Evolutionary conservation across 2,329 filamentous ascomycete genomes (phyloP).

Genomic region (Bipolaris oryzae): DNA sequence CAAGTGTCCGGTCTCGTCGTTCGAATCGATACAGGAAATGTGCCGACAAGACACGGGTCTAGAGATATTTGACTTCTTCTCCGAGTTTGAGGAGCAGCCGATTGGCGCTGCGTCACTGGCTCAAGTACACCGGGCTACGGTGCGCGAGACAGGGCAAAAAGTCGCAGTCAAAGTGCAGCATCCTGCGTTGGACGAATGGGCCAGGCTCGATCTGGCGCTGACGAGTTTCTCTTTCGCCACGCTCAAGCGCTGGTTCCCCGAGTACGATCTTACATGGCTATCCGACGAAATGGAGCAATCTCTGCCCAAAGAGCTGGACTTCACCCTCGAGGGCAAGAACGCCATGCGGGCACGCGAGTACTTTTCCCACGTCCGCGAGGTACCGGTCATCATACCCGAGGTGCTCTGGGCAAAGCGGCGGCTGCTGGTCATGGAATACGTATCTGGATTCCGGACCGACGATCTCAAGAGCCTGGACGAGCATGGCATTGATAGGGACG

Average conservation of each 20-base stretch:
- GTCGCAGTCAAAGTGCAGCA: conserved; percentile 98
- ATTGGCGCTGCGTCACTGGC: conserved; percentile 93
- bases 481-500: conserved; percentile 88
- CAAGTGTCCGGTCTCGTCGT: conserved; percentile 89
- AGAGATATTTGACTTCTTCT: conserved; percentile 81
- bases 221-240: conserved; percentile 89
- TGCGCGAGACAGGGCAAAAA: conserved; percentile 80
- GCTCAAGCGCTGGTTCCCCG: conserved; percentile 91
- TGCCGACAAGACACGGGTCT: conserved; percentile 82
- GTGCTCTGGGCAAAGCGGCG: conserved; percentile 88
- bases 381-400: conserved; percentile 86
- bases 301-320: conserved; percentile 89
- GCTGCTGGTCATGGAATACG: conserved; percentile 93
- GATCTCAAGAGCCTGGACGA: conserved; percentile 85
- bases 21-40: conserved; percentile 85
- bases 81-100: conserved; percentile 77
- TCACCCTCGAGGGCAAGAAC: conserved; percentile 83
- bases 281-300: conserved; percentile 91
- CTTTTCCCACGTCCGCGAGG: conserved; percentile 73
- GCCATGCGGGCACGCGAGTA: conserved; percentile 79
- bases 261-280: conserved; percentile 97
- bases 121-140: conserved; percentile 86
- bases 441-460: conserved; percentile 84
- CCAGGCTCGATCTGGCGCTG: conserved; percentile 81
- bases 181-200: conserved; percentile 86